Base-by-base conservation (phyloP, 2,329 filamentous ascomycete genomes). In the Drechslera avenae region DNA sequence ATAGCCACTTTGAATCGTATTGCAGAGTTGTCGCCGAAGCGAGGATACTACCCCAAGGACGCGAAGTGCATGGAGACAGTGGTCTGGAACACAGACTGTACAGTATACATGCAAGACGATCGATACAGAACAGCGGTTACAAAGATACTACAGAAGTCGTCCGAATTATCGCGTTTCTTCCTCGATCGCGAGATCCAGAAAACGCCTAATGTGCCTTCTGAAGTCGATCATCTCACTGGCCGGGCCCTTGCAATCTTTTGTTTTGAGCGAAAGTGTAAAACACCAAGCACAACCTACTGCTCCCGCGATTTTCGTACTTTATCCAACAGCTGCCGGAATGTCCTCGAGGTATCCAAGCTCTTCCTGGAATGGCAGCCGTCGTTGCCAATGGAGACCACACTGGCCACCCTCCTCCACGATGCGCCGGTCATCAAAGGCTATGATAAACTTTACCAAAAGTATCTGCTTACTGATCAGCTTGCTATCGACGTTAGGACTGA, bases 401-500 rank as follows among this genome's bases (percentile, higher is more conserved):
- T 68, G 2, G 18, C 50, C 0, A n/a, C 46, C 4, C 47, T 64
- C 2, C 50, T 80, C 0, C 61, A 75, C 14, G 36, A 61, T 14
- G 75, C 69, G 61, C 50, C 68, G 0, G 39, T 56, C 3, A 71
- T 82, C 46, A 72, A 73, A 2, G 77, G 79, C 0, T 77, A 75
- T 52, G 56, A 58, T 6, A 51, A 60, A 4, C 32, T n/a, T 3
- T 77, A 74, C 28, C 56, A 67, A 2, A 61, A 61, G 3, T 28
- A 50, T 5, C 64, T 76, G 1, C 51, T 82, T 0, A 74, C 64
- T 6, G 76, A 81, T 48, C 63, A 68, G 1, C 64, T 82, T 8
- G 56, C 66, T 5, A 49, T 71, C 0, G 61, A 81, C 19, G 41
- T 78, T 14, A 56, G 60, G 6, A 28, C 64, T 2, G 67, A 77